These are phyloP conservation scores for Rhododendron griersonianum DNA, from an alignment of 148 eudicot genomes.

Conservation along the genomic window DNA sequence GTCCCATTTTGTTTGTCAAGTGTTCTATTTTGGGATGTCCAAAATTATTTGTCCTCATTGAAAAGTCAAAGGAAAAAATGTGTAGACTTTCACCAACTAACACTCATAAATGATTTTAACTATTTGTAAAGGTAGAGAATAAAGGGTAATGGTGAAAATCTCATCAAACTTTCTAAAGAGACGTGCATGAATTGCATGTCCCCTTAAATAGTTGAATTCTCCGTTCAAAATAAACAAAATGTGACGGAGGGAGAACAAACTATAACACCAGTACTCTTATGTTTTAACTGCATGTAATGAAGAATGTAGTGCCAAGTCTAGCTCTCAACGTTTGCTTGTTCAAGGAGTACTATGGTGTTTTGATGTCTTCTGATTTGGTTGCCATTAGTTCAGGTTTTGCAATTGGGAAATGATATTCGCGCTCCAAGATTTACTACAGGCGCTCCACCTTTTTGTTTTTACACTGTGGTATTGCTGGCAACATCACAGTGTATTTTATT, in stretches of 20 bases:
- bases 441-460: too few relatives aligned
- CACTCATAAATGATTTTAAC: background rate
- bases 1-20: background rate
- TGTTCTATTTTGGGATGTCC: background rate
- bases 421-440: too few relatives aligned
- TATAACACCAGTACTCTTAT: background rate
- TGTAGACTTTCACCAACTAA: background rate
- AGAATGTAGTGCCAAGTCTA: background rate
- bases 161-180: background rate
- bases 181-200: too few relatives aligned
- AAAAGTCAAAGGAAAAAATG: too few relatives aligned
- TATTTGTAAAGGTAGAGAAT: background rate
- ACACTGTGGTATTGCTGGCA: too few relatives aligned
- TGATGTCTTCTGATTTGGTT: background rate
- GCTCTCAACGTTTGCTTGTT: background rate
- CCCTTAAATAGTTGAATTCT: background rate
- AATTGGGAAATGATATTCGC: too few relatives aligned
- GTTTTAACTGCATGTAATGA: background rate
- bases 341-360: background rate
- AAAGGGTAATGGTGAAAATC: background rate
- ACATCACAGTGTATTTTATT: too few relatives aligned
- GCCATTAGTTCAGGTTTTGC: background rate
- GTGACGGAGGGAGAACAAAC: background rate
- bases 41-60: background rate
- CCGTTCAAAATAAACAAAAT: background rate